Conservation (phyloP, 192 early-diverging fungal genomes). For the Polychytrium aggregatum region DNA sequence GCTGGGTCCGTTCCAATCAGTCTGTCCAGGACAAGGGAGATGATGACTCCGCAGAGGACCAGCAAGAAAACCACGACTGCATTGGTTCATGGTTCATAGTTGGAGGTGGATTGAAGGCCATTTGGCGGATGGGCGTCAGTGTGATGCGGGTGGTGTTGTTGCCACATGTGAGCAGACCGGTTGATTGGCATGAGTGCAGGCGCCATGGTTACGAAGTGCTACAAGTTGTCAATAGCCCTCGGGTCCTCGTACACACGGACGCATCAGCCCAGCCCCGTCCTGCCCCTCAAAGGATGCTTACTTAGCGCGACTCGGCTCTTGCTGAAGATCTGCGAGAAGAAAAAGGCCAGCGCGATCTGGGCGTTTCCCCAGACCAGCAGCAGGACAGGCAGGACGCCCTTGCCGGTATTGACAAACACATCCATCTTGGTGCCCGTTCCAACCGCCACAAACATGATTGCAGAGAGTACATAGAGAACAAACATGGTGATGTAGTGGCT, state of each 20-base stretch:
- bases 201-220: no score
- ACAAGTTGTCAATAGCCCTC: no score
- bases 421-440: slow-evolving; percentile 40
- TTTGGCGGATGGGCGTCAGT: no score
- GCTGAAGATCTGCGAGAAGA: slow-evolving; percentile 51
- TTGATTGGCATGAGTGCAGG: no score
- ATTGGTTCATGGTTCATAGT: not conserved
- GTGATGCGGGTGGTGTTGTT: no score
- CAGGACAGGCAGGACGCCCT: slow-evolving; percentile 34
- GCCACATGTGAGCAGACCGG: no score
- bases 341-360: slow-evolving; percentile 55
- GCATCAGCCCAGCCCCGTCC: no score
- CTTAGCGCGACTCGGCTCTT: slow-evolving; percentile 40
- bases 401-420: slow-evolving; percentile 40
- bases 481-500: slow-evolving; percentile 54
- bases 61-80: slow-evolving; percentile 49
- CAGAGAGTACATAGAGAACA: slow-evolving; percentile 43
- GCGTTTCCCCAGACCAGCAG: slow-evolving; percentile 61
- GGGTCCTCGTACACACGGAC: no score
- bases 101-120: no score
- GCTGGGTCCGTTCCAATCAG: slow-evolving; percentile 24
- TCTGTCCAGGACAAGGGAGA: slow-evolving; percentile 36
- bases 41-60: slow-evolving; percentile 53
- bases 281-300: no score
- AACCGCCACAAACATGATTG: slow-evolving; percentile 43